Evolutionary conservation across 179 eudicot species (phyloP), one percentile per base, ranked within the genome.

Genomic region (Patellifolia procumbens): DNA sequence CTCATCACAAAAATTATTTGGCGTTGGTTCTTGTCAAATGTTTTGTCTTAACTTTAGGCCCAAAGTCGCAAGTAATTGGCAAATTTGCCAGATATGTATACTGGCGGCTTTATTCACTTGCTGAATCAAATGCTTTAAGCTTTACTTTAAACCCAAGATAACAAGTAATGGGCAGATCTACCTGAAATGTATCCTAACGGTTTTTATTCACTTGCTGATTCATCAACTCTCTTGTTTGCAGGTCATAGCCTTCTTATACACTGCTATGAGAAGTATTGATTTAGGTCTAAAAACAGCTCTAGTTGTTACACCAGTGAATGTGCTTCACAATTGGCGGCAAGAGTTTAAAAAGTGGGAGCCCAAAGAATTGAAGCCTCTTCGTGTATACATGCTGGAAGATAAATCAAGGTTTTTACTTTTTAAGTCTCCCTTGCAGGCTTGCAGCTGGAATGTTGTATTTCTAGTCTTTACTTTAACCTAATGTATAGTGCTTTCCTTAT

Each of bases 211-310:
- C 69, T 48, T 60, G 67, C 7, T 76, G 77, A n/a, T 55, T 74
- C 46, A 39, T 64, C 55, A 28, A 60, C 28, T 37, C 71, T 77
- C 81, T 19, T 71, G 8, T 77, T 72, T 79, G 69, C 89, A 96
- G 99, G 99, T 96, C 81, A 94, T 96, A 72, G 91, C 99, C 69
- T 96, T 96, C 85, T 81, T 96, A 63, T 96, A 94, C 84, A 83
- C 94, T 81, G 98, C 96, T 49, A 94, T 96, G 99, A 89, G 94
- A 87, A 77, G 91, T 84, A 92, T 87, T 77, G 96, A 94, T 81
- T 76, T 96, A 74, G 99, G 99, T 73, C 81, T 96, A 74, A 90
- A 81, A 87, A 85, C 91, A 73, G 99, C 93, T 26, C 86, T 96
- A 74, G 87, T 96, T 68, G 99, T 96, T 69, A 85, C 93, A 68